phyloP scores from a whole-genome alignment of 164 flowering plant genomes.

The Cinnamomum micranthum region DNA sequence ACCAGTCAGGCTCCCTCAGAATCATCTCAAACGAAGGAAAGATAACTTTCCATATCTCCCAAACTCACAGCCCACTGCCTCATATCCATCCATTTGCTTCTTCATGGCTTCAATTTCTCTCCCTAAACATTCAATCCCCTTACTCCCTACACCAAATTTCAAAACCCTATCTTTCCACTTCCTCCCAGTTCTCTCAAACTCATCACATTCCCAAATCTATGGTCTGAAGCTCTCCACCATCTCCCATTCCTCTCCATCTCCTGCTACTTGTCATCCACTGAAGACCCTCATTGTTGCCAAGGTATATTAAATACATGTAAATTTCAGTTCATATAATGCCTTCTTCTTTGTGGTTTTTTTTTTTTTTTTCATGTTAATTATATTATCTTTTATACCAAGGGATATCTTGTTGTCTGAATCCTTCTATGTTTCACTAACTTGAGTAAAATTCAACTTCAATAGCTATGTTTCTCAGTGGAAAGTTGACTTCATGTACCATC shows the following conservation, averaged over 20 bases:
- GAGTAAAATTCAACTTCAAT: too few species aligned
- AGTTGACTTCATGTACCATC: too few species aligned
- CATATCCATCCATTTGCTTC: background rate
- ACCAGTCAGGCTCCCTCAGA: background rate
- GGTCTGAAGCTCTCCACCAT: conserved; percentile 47
- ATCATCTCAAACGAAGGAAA: background rate
- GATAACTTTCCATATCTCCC: background rate
- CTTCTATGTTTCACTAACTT: too few species aligned
- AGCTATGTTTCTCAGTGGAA: too few species aligned
- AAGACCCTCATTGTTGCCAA: conserved; percentile 49
- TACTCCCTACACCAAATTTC: conserved; percentile 31
- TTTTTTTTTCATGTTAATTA: too few species aligned
- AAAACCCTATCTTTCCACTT: conserved; percentile 28
- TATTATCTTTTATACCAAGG: too few species aligned
- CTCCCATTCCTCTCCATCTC: conserved; percentile 16
- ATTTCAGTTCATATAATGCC: background rate
- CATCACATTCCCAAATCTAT: conserved; percentile 59
- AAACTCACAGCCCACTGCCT: background rate
- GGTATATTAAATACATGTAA: conserved; percentile 33
- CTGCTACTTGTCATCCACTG: conserved; percentile 24
- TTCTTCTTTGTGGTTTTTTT: too few species aligned
- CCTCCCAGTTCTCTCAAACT: conserved; percentile 34
- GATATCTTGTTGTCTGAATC: too few species aligned
- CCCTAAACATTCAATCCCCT: conserved; percentile 36
- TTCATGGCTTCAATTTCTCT: conserved; percentile 57